These are phyloP conservation scores for Adansonia madagascariensis DNA, from an alignment of 441 rosid genomes.

Conservation along the genomic window DNA sequence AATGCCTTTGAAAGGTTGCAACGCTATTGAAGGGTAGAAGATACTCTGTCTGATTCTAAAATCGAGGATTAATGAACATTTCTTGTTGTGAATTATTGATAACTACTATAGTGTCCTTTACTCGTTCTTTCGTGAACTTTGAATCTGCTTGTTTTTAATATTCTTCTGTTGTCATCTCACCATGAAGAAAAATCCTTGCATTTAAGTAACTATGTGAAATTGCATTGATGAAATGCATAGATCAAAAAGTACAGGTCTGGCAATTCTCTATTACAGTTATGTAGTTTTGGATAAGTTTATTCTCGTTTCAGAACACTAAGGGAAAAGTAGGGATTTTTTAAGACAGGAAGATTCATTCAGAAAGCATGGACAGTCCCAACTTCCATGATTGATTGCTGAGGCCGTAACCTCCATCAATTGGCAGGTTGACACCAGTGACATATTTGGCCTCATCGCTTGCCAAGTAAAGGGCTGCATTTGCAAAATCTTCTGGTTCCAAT, in stretches of 20 bases:
- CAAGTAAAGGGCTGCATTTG: conserved; percentile 44
- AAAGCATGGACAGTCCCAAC: background rate
- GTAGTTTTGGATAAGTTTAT: conserved; percentile 8
- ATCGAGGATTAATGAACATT: too few species aligned
- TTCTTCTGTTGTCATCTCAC: background rate
- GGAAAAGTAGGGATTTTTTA: background rate
- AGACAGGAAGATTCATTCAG: background rate
- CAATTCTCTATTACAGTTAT: background rate
- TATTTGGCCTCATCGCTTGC: conserved; percentile 32
- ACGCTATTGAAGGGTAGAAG: background rate
- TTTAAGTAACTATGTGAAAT: background rate
- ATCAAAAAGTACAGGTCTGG: background rate
- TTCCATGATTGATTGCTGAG: conserved; percentile 22
- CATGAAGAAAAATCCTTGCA: background rate
- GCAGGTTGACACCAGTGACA: conserved; percentile 23
- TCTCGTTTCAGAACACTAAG: background rate
- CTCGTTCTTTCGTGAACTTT: background rate
- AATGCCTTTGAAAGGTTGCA: conserved; percentile 2
- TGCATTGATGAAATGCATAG: background rate
- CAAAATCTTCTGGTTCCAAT: conserved; percentile 37
- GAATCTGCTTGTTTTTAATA: background rate
- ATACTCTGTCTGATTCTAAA: background rate
- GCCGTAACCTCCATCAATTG: conserved; percentile 26
- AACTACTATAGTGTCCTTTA: background rate
- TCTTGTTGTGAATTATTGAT: background rate